phyloP scores from a whole-genome alignment of 176 grass and related monocot species.

The Aegilops longissima region DNA sequence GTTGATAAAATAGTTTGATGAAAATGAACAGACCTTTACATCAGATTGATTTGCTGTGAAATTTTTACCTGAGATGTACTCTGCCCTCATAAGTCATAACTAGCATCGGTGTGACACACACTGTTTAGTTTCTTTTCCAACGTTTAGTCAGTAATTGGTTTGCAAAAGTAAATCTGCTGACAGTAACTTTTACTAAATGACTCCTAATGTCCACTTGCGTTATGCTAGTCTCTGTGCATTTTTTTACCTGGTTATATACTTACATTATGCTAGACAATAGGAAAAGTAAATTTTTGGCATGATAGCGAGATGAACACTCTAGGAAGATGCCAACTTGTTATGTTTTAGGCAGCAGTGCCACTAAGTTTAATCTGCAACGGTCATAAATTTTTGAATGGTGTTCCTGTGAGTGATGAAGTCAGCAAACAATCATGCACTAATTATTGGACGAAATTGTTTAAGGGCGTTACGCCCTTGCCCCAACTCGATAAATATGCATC shows the following conservation, averaged over 20 bases:
- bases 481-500: slow-evolving; percentile 5
- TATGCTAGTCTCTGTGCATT: background rate
- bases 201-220: background rate
- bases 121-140: background rate
- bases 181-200: background rate
- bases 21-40: background rate
- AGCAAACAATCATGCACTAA: background rate
- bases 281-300: background rate
- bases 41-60: slow-evolving; percentile 4
- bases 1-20: background rate
- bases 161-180: background rate
- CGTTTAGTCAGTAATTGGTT: background rate
- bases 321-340: background rate
- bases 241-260: background rate
- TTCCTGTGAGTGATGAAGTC: background rate
- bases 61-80: background rate
- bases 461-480: slow-evolving; percentile 15
- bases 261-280: background rate
- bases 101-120: background rate
- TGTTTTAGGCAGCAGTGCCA: background rate
- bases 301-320: slow-evolving; percentile 1
- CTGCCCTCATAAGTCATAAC: background rate
- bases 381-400: background rate
- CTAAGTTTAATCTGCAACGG: background rate
- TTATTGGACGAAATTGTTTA: slow-evolving; percentile 18